Evolutionary conservation across 2,329 filamentous ascomycete species (phyloP), one percentile per base, ranked within the genome.

Genomic region (Trichoderma lentiforme): DNA sequence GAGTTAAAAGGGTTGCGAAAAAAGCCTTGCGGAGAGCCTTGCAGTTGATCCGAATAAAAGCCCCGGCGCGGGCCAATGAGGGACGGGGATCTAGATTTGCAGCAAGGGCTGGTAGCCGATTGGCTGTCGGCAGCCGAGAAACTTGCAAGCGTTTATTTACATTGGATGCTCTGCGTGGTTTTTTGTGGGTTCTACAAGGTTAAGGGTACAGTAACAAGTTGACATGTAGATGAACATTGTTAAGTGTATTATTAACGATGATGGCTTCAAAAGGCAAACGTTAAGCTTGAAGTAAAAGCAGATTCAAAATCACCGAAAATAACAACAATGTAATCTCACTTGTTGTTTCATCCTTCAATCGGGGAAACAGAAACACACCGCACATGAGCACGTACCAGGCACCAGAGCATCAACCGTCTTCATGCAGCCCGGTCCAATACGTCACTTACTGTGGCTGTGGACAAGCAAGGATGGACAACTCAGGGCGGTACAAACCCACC

Each of bases 21-120:
- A 70, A 70, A 51, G 66, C 66, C 66, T 70, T 70, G 66, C 66
- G 39, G 66, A 70, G 57, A 70, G 66, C 66, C 66, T 70, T 70
- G 66, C 36, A 62, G 65, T 60, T 70, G 57, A 70, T 47, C 66
- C 57, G 57, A 62, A 62, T 70, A 70, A 70, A 57, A 30, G 39
- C n/a, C 66, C 66, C 43, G 21, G 9, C 28, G 28, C 57, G 34
- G 36, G 56, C 66, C 57, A 70, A 70, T 70, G 24, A 61, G n/a
- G 28, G 60, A 36, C 47, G 30, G 56, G 57, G 66, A 70, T 70
- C 57, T 53, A 62, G 57, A 53, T 70, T 62, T 61, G 39, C 66
- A 8, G 28, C 26, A n/a, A 70, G 66, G 66, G 66, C 57, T 70
- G 57, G 5, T 62, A 70, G 57, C 66, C 66, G 66, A 70, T 70